These are phyloP conservation scores for Myriosclerotinia duriaeana DNA, from an alignment of 2,329 filamentous ascomycete species.

Conservation along the genomic window DNA sequence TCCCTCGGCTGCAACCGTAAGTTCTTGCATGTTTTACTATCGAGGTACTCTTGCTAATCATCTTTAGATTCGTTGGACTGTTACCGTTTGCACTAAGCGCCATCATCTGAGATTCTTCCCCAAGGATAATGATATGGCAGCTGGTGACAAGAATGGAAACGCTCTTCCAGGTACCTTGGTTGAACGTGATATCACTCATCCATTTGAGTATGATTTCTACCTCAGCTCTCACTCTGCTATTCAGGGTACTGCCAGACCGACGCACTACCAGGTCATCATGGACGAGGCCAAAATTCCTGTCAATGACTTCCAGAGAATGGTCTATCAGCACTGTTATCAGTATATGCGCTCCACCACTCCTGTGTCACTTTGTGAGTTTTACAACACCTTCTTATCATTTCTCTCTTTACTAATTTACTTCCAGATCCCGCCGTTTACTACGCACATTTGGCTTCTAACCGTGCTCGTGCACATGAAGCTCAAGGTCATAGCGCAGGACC, in stretches of 20 bases:
- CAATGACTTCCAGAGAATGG: constrained; percentile 76
- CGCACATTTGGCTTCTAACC: constrained; percentile 81
- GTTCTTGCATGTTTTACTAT: not conserved
- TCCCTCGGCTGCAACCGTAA: constrained; percentile 35
- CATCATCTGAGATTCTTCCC: constrained; percentile 96
- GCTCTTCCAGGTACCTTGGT: constrained; percentile 83
- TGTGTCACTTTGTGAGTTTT: constrained; percentile 58
- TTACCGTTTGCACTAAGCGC: constrained; percentile 87
- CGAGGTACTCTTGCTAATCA: constrained; percentile 21
- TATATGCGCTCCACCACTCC: constrained; percentile 91
- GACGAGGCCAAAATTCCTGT: constrained; percentile 72
- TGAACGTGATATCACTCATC: constrained; percentile 85
- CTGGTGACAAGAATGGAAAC: constrained; percentile 74
- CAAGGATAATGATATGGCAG: constrained; percentile 47
- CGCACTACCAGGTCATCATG: constrained; percentile 85
- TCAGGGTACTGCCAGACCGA: constrained; percentile 89
- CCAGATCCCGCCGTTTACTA: constrained; percentile 85
- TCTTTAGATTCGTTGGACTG: constrained; percentile 63
- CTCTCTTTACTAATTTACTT: constrained; percentile 39
- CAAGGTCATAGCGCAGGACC: constrained; percentile 48
- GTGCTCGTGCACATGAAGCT: constrained; percentile 73
- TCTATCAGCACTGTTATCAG: constrained; percentile 94
- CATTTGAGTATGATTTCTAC: constrained; percentile 84
- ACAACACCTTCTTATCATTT: constrained; percentile 46
- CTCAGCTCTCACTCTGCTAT: constrained; percentile 68